Evolutionary conservation across 208 protist species (phyloP), one percentile per base, ranked within the genome.

Genomic region (Acanthamoeba sp.): DNA sequence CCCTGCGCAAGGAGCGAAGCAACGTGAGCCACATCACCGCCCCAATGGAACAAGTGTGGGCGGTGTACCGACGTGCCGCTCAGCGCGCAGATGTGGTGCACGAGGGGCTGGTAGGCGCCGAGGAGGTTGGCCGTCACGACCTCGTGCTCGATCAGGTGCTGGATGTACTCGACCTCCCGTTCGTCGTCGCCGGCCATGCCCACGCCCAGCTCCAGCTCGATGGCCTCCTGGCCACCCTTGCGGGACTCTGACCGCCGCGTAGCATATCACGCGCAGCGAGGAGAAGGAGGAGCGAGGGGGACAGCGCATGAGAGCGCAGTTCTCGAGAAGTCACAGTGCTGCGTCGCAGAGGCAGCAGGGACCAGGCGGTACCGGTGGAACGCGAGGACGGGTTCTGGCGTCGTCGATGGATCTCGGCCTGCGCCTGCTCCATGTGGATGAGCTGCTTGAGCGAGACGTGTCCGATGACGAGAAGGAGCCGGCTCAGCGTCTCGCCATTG

Each of bases 361-460:
- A 1, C 24, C 20, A 42, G 71, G 29, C 12, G 24, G 20, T 84
- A 52, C 40, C 34, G 18, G 7, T 52, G 22, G 20, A 20, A 5
- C 52, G 52, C 52, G 24, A n/a, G 73, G 73, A 9, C 40, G 18
- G 20, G 1, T 38, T 22, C 45, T 93, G 89, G 36, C 45, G 20
- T 38, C 57, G 1, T 10, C 88, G 76, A 55, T 52, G 82, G 1
- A 87, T n/a, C 59, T 95, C 90, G 2, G 34, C 9, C 48, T 95
- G 38, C 1, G 96, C 66, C 20, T 85, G 62, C 36, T 97, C 97
- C 38, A 97, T 91, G 40, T 96, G 88, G 4, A 96, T 94, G 10
- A 97, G 91, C 69, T 97, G 95, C 84, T 97, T 96, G 10, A 97
- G 18, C 18, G 93, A 71, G 10, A 97, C 89, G 59, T 97, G 96